phyloP scores from a whole-genome alignment of 2,329 filamentous ascomycete genomes.

The Fusarium sulawesiense region DNA sequence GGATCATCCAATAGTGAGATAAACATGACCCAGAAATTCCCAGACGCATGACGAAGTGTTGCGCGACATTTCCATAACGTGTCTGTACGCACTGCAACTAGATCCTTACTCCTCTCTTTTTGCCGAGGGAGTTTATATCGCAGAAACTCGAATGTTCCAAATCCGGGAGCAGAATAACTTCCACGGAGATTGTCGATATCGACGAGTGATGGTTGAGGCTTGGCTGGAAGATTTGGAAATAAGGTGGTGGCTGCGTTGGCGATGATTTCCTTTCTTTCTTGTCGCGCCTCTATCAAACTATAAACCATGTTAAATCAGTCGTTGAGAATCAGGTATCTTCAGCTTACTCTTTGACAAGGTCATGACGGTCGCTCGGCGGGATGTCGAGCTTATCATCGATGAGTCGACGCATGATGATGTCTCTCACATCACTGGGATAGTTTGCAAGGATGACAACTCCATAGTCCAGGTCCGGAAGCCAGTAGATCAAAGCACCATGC shows the following conservation, averaged over 20 bases:
- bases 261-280: conserved; percentile 16
- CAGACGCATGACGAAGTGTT: conserved; percentile 46
- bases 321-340: too few relatives aligned
- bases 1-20: not conserved
- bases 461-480: conserved; percentile 50
- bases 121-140: not conserved
- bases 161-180: conserved; percentile 58
- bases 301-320: not conserved
- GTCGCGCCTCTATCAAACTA: not conserved
- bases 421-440: conserved; percentile 52
- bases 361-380: conserved; percentile 32
- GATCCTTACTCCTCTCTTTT: conserved; percentile 23
- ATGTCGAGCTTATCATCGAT: conserved; percentile 48
- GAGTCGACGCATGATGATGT: conserved; percentile 45
- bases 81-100: conserved; percentile 42
- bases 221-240: not conserved
- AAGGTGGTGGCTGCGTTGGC: not conserved
- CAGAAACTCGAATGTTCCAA: conserved; percentile 46
- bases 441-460: conserved; percentile 55
- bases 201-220: not conserved
- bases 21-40: conserved; percentile 45
- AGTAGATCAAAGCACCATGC: conserved; percentile 47
- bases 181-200: conserved; percentile 45
- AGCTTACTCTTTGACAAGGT: conserved; percentile 35
- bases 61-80: conserved; percentile 40